A percentile compares a stretch with the other conserved stretches of the same genome.
These are phyloP conservation scores for Vitis labrusca DNA, from an alignment of 164 flowering plant species.

Conservation along the genomic window DNA sequence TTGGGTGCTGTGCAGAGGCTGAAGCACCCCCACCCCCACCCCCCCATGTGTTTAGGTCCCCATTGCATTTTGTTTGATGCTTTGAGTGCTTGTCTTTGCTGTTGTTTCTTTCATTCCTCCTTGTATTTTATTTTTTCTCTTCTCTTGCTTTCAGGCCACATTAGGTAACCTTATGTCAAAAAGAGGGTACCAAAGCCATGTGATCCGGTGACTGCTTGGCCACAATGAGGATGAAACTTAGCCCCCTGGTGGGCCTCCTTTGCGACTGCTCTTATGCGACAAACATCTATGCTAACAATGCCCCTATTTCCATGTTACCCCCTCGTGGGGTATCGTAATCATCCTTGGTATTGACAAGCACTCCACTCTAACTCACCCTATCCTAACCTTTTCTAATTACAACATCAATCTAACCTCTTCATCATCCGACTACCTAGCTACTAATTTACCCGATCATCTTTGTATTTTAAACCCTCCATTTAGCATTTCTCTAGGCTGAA, in stretches of 20 bases:
- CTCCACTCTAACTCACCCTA: conserved; percentile 7
- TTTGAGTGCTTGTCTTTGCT: conserved; percentile 29
- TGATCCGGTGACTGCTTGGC: conserved; percentile 26
- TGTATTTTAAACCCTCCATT: no score
- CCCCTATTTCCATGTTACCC: conserved; percentile 31
- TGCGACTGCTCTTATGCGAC: conserved; percentile 10
- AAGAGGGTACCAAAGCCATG: conserved; percentile 26
- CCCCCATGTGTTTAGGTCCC: conserved; percentile 50
- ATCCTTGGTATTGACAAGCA: conserved; percentile 26
- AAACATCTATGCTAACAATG: conserved; percentile 11
- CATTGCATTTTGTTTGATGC: conserved; percentile 28
- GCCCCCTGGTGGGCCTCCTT: neutral
- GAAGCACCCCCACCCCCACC: conserved; percentile 19
- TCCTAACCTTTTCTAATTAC: neutral
- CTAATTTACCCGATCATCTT: no score
- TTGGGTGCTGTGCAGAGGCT: conserved; percentile 37
- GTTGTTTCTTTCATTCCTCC: conserved; percentile 27
- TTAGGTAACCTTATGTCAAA: conserved; percentile 17
- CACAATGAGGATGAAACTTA: conserved; percentile 14
- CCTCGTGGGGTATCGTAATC: conserved; percentile 35
- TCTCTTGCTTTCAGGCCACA: conserved; percentile 7
- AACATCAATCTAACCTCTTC: no score
- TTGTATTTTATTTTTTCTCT: neutral
- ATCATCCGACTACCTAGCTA: no score
- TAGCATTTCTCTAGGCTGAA: no score